Evolutionary conservation across 2,329 filamentous ascomycete species (phyloP), one percentile per base, ranked within the genome.

Genomic region (Exophiala mesophila): DNA sequence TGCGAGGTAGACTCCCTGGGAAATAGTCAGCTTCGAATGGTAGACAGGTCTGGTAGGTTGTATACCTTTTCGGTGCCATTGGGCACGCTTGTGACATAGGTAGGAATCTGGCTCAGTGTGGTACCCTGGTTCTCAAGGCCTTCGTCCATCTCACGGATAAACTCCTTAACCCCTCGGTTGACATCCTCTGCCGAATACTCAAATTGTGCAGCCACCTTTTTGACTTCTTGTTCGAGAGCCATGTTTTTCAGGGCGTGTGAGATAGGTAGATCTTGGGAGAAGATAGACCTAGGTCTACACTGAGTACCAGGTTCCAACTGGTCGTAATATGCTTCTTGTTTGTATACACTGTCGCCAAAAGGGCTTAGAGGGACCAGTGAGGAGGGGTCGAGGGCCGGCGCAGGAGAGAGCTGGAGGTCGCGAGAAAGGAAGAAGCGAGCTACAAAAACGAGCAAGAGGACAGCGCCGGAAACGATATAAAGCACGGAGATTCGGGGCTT

Each of bases 31-130:
- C 40, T 29, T 44, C 31, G 35, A 36, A 19, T 24, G 12, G 23
- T 26, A 12, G 23, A 6, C 12, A 12, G 6, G 23, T 26, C 23
- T 26, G 21, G 21, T 38, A 36, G 26, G 38, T 49, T 26, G 26
- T 57, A 57, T 69, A 90, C 88, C 82, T 96, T 94, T 70, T 98
- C 92, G 3, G 89, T 96, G 57, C 92, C 92, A 76, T 97, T 92
- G 61, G 92, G 92, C 19, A 97, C 89, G 24, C 80, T 83, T 1
- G 92, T 97, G 54, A 98, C 90, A 66, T 95, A 98, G 30, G 89
- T 95, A 5, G 92, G 92, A 59, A 98, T 97, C 70, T 97, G 92
- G 69, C 85, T 90, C 71, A 98, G 69, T 55, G 83, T 88, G 21
- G 86, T 83, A 49, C 82, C 83, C 56, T 89, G 80, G 58, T 82